Evolutionary conservation across 139 green algal genomes (phyloP), one percentile per base, ranked within the genome.

Genomic region (Monoraphidium neglectum): DNA sequence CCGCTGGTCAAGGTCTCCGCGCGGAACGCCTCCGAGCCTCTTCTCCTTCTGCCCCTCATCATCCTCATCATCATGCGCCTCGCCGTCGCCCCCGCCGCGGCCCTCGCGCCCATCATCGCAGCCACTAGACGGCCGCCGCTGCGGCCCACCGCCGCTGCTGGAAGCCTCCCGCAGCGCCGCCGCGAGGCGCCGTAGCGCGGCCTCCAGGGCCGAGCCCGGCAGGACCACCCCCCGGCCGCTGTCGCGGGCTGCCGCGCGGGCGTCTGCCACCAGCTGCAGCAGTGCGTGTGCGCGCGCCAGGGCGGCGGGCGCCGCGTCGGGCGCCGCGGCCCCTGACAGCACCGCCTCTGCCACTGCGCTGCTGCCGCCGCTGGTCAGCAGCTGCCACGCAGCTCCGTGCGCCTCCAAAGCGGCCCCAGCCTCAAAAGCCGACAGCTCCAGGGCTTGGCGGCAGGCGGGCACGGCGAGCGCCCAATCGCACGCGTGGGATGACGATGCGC

Each of bases 371-470:
- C 18, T 43, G 13, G 53, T 23, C 3, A 87, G 47, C 28, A 82
- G 30, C 82, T 87, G 33, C 82, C 82, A 87, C 4, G 82, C 26
- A 0, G 77, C 77, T 8, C 77, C 82, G 60, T 87, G 82, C 23
- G 77, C 82, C 53, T 83, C 82, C 43, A 33, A n/a, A 28, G 54
- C 26, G 32, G 76, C 72, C 0, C 51, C 72, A 21, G 59, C 43
- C 36, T 77, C 62, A n/a, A 82, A 77, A 0, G 28, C 1, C 0
- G 63, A 56, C 24, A 79, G 69, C 47, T 53, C 49, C 6, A 87
- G 72, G 18, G 77, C 59, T 36, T 61, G 30, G 0, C 35, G 5
- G 36, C 82, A 54, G 8, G 62, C 68, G 37, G 82, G 82, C 69
- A 84, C 77, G 64, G 82, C 82, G 37, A 81, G 36, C 54, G 81